Conservation (phyloP, 2,329 filamentous ascomycete genomes). For the Colletotrichum spinosum region DNA sequence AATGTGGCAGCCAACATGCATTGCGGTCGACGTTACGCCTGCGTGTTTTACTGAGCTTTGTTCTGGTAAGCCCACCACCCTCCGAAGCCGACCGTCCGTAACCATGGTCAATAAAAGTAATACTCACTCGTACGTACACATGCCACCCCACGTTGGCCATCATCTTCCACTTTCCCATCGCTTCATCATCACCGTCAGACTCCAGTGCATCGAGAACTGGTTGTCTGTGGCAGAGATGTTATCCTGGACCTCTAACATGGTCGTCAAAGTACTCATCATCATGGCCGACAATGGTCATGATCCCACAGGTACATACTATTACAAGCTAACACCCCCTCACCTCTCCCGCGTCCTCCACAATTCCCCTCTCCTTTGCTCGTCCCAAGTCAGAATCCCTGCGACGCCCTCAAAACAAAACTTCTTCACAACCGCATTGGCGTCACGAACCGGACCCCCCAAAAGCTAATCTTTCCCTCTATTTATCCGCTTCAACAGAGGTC, state of each 20-base stretch:
- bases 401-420: slow-evolving; percentile 8
- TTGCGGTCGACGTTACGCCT: too few relatives aligned
- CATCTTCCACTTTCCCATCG: too few relatives aligned
- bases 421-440: slow-evolving; percentile 15
- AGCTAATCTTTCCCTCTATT: slow-evolving; percentile 16
- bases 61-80: too few relatives aligned
- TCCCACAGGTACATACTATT: slow-evolving; percentile 57
- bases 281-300: slow-evolving; percentile 69
- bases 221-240: too few relatives aligned
- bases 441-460: slow-evolving; percentile 6
- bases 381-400: slow-evolving; percentile 14
- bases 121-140: too few relatives aligned
- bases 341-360: neutral
- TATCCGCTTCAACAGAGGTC: slow-evolving; percentile 52
- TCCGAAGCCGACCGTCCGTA: too few relatives aligned
- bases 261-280: slow-evolving; percentile 56
- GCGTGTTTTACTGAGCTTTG: too few relatives aligned
- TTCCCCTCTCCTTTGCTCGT: neutral
- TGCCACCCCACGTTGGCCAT: too few relatives aligned
- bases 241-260: neutral
- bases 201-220: too few relatives aligned
- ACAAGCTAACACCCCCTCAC: neutral
- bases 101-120: too few relatives aligned
- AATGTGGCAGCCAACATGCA: too few relatives aligned
- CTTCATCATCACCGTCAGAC: too few relatives aligned